These are phyloP conservation scores for Pyracantha coccinea DNA, from an alignment of 331 rosid species.

Conservation along the genomic window DNA sequence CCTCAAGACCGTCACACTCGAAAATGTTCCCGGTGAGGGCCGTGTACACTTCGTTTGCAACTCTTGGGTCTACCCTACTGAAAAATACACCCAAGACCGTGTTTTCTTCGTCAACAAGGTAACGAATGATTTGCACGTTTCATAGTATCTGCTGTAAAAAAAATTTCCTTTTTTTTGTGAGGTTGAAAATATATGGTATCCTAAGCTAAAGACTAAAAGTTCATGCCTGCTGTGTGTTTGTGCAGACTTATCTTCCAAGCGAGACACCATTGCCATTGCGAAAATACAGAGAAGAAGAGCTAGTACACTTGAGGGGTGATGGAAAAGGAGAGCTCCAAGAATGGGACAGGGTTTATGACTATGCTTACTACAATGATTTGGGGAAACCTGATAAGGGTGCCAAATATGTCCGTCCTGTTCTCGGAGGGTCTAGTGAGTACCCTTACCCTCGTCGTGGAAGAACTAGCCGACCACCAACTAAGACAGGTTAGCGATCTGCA, in stretches of 20 bases:
- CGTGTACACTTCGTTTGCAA: conserved; percentile 58
- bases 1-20: conserved; percentile 45
- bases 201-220: neutral
- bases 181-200: neutral
- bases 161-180: neutral
- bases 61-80: conserved; percentile 74
- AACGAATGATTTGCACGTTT: neutral
- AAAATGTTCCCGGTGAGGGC: conserved; percentile 58
- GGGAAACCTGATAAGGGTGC: conserved; percentile 54
- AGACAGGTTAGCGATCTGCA: conserved; percentile 41
- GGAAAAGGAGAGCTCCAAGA: conserved; percentile 52
- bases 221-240: neutral
- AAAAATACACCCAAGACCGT: conserved; percentile 42
- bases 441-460: conserved; percentile 88
- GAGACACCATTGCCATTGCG: conserved; percentile 50
- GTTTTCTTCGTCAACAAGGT: conserved; percentile 74
- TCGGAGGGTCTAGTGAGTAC: conserved; percentile 69
- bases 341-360: conserved; percentile 82
- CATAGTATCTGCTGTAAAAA: neutral
- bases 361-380: conserved; percentile 74
- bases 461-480: conserved; percentile 50
- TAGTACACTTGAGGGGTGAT: conserved; percentile 52
- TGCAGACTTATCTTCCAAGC: conserved; percentile 51
- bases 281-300: conserved; percentile 48
- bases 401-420: conserved; percentile 48